A percentile compares a stretch with the other conserved stretches of the same genome.
Conservation (phyloP, 2,329 filamentous ascomycete genomes). For the Scedosporium apiospermum region DNA sequence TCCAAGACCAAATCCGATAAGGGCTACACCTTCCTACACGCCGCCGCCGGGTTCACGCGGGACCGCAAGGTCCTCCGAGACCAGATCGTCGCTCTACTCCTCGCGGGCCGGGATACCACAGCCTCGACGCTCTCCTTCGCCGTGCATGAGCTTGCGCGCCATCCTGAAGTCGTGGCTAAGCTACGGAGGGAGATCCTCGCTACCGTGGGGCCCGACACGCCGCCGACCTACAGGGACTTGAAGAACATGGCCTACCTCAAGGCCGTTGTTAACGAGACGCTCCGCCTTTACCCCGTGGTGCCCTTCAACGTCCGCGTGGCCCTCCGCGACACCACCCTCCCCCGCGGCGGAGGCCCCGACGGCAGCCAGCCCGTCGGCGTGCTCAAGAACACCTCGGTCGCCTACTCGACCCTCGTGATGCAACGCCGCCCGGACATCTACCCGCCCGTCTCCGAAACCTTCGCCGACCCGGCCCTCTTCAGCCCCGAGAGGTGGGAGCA, state of each 20-base stretch:
- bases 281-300: slow-evolving; percentile 68
- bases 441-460: slow-evolving; percentile 35
- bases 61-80: slow-evolving; percentile 66
- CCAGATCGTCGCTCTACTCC: slow-evolving; percentile 71
- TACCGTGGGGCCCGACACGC: slow-evolving; percentile 51
- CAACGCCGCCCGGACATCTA: slow-evolving; percentile 59
- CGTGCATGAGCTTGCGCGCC: slow-evolving; percentile 69
- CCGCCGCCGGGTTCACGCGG: slow-evolving; percentile 71
- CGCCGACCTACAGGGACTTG: slow-evolving; percentile 67
- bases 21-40: slow-evolving; percentile 78
- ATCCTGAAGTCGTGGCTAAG: slow-evolving; percentile 57
- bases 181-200: slow-evolving; percentile 64
- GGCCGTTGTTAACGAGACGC: slow-evolving; percentile 64
- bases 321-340: slow-evolving; percentile 64
- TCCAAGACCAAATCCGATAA: slow-evolving; percentile 60
- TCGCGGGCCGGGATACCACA: slow-evolving; percentile 83
- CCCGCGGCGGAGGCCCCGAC: slow-evolving; percentile 58
- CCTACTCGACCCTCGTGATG: slow-evolving; percentile 62
- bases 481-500: slow-evolving; percentile 57
- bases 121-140: slow-evolving; percentile 72
- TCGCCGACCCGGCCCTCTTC: slow-evolving; percentile 41
- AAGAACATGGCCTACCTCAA: slow-evolving; percentile 82
- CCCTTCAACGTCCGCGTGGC: slow-evolving; percentile 71
- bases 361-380: slow-evolving; percentile 53
- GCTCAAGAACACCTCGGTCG: slow-evolving; percentile 54